Base-by-base conservation (phyloP, 305 asterid genomes). In the Solanum hybrid region DNA sequence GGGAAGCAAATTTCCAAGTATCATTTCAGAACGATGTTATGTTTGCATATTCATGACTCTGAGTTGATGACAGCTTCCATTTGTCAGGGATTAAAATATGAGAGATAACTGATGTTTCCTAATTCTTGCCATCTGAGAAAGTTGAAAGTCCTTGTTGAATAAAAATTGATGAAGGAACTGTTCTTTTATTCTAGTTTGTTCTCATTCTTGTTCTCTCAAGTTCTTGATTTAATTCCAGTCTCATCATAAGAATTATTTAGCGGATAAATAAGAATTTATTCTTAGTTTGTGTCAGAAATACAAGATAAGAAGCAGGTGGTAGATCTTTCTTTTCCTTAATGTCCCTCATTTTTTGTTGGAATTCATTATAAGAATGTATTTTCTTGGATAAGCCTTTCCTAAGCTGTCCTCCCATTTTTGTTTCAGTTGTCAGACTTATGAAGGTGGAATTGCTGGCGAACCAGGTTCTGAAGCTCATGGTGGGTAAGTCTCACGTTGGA, bases 381-480 rank as follows among this genome's bases (percentile, higher is more conserved):
- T 56, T 15, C 75, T 19, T 45, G 87, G 42, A 51, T 31, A 51
- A 51, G 22, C 40, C 75, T 51, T 84, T 84, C 42, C 87, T 84
- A 29, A 84, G 29, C 31, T 84, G 42, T 82, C 13, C 85, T 36
- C 86, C 32, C 29, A 19, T 76, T 35, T 77, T 88, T 86, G 79
- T 40, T 92, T 32, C 92, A 97, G 99, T 90, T 96, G 99, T 94
- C 98, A 95, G 96, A 95, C 99, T 87, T 95, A 94, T 91, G 99
- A 97, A 95, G 99, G 99, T 90, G 99, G 99, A 92, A 97, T 97
- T 89, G 92, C 96, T 82, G 98, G 99, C 32, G 99, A 97, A 91
- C 98, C 99, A 38, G 95, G 98, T 88, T 92, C 99, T 36, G 99
- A 97, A 95, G 99, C 99, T 93, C 99, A 97, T 89, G 99, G 99